phyloP scores from a whole-genome alignment of 257 asterid genomes.

The Fraxinus excelsior region DNA sequence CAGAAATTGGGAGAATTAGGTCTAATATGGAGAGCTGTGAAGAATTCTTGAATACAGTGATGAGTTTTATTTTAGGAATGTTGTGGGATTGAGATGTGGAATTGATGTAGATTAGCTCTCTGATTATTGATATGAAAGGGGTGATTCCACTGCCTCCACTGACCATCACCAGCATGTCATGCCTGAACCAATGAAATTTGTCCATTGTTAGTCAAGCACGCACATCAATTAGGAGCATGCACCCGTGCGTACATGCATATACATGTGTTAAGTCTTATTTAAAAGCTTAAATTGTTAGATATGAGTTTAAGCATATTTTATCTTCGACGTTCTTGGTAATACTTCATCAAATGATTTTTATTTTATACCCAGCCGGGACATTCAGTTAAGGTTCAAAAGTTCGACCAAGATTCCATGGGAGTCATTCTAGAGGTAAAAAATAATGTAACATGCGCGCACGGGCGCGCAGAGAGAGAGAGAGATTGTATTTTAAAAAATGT shows the following conservation, averaged over 20 bases:
- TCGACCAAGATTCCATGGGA: neutral
- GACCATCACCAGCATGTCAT: slow-evolving; percentile 78
- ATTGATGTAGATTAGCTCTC: slow-evolving; percentile 61
- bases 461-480: no score
- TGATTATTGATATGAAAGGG: slow-evolving; percentile 81
- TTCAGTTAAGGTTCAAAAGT: no score
- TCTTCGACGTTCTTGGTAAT: neutral
- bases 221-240: neutral
- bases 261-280: no score
- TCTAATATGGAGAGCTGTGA: slow-evolving; percentile 73
- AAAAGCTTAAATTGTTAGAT: neutral
- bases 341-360: no score
- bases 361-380: no score
- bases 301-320: neutral
- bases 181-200: slow-evolving; percentile 45
- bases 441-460: no score
- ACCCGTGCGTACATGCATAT: neutral
- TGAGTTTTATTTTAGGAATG: slow-evolving; percentile 62
- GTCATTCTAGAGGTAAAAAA: neutral
- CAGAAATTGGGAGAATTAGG: slow-evolving; percentile 65
- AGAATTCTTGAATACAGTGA: slow-evolving; percentile 67
- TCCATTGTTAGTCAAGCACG: neutral
- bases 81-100: slow-evolving; percentile 44
- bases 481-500: no score
- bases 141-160: slow-evolving; percentile 99